Conservation (phyloP, 2,329 filamentous ascomycete species). For the Clonostachys rhizophaga region DNA sequence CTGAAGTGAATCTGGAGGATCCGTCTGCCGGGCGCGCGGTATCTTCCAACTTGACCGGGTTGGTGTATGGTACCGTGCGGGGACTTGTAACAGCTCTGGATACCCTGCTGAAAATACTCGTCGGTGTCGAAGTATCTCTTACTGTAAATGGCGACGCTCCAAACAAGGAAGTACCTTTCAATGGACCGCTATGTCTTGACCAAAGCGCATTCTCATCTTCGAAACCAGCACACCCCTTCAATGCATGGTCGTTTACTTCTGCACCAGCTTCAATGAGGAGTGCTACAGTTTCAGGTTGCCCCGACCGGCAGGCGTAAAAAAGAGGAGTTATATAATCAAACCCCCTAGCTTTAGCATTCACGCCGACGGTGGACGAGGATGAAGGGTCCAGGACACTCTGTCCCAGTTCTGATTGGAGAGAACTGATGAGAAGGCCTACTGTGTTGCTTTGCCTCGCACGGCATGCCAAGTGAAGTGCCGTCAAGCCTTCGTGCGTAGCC, state of each 20-base stretch:
- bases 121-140: too few species aligned
- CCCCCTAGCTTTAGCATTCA: not conserved
- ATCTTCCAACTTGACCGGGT: too few species aligned
- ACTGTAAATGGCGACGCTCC: too few species aligned
- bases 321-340: not conserved
- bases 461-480: not conserved
- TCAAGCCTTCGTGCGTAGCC: not conserved
- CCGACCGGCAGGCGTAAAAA: not conserved
- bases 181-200: too few species aligned
- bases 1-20: too few species aligned
- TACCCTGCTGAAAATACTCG: too few species aligned
- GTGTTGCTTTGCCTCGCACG: not conserved
- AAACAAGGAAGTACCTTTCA: too few species aligned
- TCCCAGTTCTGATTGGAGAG: not conserved
- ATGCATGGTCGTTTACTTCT: not conserved
- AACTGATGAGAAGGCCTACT: not conserved
- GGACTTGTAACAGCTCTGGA: too few species aligned
- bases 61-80: too few species aligned
- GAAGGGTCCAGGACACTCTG: too few species aligned
- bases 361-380: not conserved
- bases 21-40: too few species aligned
- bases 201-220: not conserved
- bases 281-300: not conserved
- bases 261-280: not conserved
- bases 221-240: not conserved